A percentile compares a stretch with the other conserved stretches of the same genome.
These are phyloP conservation scores for Coprinellus micaceus DNA, from an alignment of 768 basidiomycete species.

Conservation along the genomic window DNA sequence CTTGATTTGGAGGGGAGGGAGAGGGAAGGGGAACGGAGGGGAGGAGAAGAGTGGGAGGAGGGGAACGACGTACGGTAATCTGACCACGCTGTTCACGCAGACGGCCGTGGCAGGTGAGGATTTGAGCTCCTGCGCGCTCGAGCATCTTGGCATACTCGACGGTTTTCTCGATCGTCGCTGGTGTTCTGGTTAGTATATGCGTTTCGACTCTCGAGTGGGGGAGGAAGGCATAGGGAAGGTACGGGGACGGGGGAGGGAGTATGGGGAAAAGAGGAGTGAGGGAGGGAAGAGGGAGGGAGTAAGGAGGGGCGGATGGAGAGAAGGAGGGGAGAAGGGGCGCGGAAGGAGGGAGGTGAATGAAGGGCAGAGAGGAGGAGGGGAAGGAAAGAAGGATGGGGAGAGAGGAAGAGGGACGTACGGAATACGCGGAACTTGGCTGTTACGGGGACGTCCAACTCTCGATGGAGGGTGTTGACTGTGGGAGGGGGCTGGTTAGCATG, in stretches of 20 bases:
- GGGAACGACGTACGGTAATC: slow-evolving; percentile 46
- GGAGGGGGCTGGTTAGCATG: background rate
- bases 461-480: slow-evolving; percentile 81
- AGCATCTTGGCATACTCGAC: slow-evolving; percentile 96
- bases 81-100: slow-evolving; percentile 90
- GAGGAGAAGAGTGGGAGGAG: background rate
- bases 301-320: background rate
- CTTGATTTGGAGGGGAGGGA: background rate
- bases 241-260: background rate
- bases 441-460: slow-evolving; percentile 83
- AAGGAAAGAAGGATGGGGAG: background rate
- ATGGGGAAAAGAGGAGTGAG: background rate
- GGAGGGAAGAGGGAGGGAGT: background rate
- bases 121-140: slow-evolving; percentile 91
- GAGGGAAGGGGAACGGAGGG: background rate
- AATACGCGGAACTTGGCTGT: slow-evolving; percentile 97
- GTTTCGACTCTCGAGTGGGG: no score
- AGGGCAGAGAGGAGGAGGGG: no score
- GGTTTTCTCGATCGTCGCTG: slow-evolving; percentile 79
- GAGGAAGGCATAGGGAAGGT: no score
- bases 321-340: background rate
- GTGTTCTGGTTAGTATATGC: no score
- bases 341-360: background rate
- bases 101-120: slow-evolving; percentile 91
- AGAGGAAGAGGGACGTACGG: slow-evolving; percentile 18